phyloP scores from a whole-genome alignment of 768 basidiomycete genomes.

The Pleurotus giganteus region DNA sequence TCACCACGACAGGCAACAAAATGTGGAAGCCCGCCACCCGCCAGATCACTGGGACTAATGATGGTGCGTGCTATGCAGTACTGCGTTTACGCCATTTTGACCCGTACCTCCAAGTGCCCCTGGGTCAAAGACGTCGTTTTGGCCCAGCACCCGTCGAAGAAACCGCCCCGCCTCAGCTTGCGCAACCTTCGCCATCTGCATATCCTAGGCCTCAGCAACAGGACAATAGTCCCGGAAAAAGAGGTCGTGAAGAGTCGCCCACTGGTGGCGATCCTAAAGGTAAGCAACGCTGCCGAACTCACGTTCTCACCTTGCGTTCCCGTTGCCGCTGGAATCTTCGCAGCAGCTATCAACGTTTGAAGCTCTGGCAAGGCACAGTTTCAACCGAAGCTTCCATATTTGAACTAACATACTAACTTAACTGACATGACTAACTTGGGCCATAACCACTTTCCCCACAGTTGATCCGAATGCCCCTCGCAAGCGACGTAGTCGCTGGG shows the following conservation, averaged over 20 bases:
- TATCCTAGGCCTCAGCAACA: slow-evolving; percentile 68
- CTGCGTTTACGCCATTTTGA: no score
- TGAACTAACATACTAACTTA: slow-evolving; percentile 33
- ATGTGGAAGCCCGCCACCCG: slow-evolving; percentile 89
- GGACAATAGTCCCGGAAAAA: slow-evolving; percentile 51
- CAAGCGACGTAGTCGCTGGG: slow-evolving; percentile 97
- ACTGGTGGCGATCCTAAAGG: slow-evolving; percentile 63
- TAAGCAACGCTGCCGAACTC: slow-evolving; percentile 47
- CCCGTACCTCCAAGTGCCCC: no score
- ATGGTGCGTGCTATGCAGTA: slow-evolving; percentile 66
- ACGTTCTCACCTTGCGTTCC: slow-evolving; percentile 13
- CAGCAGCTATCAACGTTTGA: slow-evolving; percentile 17
- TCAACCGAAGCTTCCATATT: slow-evolving; percentile 30
- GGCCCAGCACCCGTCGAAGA: slow-evolving; percentile 87
- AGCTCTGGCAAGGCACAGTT: slow-evolving; percentile 20
- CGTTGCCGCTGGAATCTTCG: slow-evolving; percentile 18
- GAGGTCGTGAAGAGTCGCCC: slow-evolving; percentile 69
- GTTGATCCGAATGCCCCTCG: slow-evolving; percentile 85
- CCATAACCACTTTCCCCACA: slow-evolving; percentile 38
- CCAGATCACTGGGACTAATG: slow-evolving; percentile 91
- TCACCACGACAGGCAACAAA: slow-evolving; percentile 10
- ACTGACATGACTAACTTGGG: slow-evolving; percentile 61
- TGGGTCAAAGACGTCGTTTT: slow-evolving; percentile 88
- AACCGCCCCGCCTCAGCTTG: slow-evolving; percentile 76
- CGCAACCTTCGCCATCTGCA: slow-evolving; percentile 83